These are phyloP conservation scores for Mortierella sp. DNA, from an alignment of 371 early-diverging fungal genomes.

Conservation along the genomic window DNA sequence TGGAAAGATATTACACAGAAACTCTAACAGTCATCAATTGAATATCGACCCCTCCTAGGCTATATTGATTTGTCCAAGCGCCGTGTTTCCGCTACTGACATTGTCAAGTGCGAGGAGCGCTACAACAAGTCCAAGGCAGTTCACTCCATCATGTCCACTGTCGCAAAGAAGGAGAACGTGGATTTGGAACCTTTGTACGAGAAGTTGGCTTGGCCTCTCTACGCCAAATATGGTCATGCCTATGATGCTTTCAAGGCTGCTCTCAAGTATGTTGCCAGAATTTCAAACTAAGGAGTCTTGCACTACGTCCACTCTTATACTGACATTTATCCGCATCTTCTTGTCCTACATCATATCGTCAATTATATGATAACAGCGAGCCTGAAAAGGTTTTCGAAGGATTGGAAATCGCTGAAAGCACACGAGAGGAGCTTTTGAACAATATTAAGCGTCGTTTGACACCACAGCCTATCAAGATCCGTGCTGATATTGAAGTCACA, in stretches of 20 bases:
- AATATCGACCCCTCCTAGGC: constrained; percentile 62
- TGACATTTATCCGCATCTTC: constrained; percentile 1
- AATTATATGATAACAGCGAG: constrained; percentile 67
- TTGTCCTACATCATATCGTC: too few species aligned
- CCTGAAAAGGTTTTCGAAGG: constrained; percentile 91
- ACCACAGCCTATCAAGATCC: constrained; percentile 97
- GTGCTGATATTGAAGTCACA: constrained; percentile 98
- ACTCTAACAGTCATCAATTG: background rate
- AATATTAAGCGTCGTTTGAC: constrained; percentile 94
- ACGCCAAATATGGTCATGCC: constrained; percentile 98
- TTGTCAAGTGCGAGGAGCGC: constrained; percentile 94
- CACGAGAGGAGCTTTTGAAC: constrained; percentile 82
- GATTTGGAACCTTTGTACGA: constrained; percentile 91
- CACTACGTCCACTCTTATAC: background rate
- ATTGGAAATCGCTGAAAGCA: constrained; percentile 72
- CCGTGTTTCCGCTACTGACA: constrained; percentile 97
- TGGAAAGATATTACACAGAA: background rate
- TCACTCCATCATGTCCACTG: constrained; percentile 88
- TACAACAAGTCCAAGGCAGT: constrained; percentile 98
- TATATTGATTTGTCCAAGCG: constrained; percentile 99
- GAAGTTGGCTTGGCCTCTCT: constrained; percentile 97
- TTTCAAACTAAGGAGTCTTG: background rate
- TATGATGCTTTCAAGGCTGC: constrained; percentile 97
- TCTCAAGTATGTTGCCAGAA: constrained; percentile 72
- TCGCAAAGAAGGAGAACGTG: constrained; percentile 90